These are phyloP conservation scores for Debaryomyces tyrocola DNA, from an alignment of 805 yeast species.

Conservation along the genomic window DNA sequence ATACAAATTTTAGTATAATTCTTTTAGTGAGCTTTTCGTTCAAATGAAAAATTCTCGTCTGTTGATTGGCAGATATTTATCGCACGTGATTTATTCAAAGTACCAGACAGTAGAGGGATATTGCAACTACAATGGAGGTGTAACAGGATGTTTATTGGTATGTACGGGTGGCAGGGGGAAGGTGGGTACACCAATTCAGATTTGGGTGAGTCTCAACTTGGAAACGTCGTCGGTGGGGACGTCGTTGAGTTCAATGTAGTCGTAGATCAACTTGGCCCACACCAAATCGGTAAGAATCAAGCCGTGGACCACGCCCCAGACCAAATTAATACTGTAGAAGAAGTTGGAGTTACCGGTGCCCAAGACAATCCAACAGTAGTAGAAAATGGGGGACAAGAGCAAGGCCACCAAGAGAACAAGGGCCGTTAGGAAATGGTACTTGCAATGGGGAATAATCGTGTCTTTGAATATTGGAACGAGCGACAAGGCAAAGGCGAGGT, in stretches of 20 bases:
- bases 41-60: constrained; percentile 13
- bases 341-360: constrained; percentile 97
- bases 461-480: constrained; percentile 44
- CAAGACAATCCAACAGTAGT: constrained; percentile 89
- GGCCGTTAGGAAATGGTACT: constrained; percentile 45
- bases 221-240: constrained; percentile 29
- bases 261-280: constrained; percentile 76
- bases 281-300: constrained; percentile 70
- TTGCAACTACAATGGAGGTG: too few relatives aligned
- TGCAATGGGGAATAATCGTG: constrained; percentile 46
- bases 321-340: constrained; percentile 90
- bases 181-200: constrained; percentile 3
- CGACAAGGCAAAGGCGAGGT: constrained; percentile 50
- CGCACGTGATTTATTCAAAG: constrained; percentile 3
- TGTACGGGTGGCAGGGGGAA: not conserved
- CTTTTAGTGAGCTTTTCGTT: constrained; percentile 6
- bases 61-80: constrained; percentile 13
- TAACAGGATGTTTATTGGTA: too few relatives aligned
- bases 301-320: constrained; percentile 69
- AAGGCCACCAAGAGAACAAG: constrained; percentile 53
- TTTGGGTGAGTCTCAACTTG: constrained; percentile 16
- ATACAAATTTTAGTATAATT: not conserved
- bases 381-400: constrained; percentile 81
- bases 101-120: too few relatives aligned
- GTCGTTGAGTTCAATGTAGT: constrained; percentile 46